A percentile compares a stretch with the other conserved stretches of the same genome.
These are phyloP conservation scores for Russula sp. DNA, from an alignment of 768 basidiomycete species.

Conservation along the genomic window DNA sequence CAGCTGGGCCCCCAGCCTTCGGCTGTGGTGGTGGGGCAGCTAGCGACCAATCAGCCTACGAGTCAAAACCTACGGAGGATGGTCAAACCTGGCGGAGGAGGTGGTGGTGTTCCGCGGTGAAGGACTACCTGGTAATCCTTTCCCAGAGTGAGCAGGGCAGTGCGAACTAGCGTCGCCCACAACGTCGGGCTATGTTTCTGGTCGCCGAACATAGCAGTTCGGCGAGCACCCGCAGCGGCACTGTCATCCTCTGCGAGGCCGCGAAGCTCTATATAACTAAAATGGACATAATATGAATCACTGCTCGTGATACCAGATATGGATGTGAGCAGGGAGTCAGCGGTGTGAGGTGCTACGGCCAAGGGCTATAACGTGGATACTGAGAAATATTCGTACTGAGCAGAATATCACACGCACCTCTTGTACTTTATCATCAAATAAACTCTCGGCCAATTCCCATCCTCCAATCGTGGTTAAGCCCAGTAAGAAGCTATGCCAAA, in stretches of 20 bases:
- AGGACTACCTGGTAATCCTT: conserved; percentile 62
- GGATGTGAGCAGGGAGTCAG: conserved; percentile 49
- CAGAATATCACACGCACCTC: conserved; percentile 36
- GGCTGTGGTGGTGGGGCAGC: conserved; percentile 28
- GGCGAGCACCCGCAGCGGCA: conserved; percentile 35
- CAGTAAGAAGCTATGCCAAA: conserved; percentile 43
- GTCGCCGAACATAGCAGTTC: conserved; percentile 57
- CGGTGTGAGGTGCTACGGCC: conserved; percentile 35
- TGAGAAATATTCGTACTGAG: not conserved
- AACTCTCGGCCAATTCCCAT: conserved; percentile 57
- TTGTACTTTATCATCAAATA: conserved; percentile 54
- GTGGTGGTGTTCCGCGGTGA: conserved; percentile 43
- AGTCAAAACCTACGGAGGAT: conserved; percentile 1
- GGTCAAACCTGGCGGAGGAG: conserved; percentile 20
- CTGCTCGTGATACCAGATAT: conserved; percentile 57
- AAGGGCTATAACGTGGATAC: conserved; percentile 36
- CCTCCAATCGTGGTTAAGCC: conserved; percentile 43
- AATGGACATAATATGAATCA: conserved; percentile 46
- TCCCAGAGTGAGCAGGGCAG: conserved; percentile 54
- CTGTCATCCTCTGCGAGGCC: conserved; percentile 41
- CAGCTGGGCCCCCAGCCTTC: conserved; percentile 33
- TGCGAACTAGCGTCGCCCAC: conserved; percentile 55
- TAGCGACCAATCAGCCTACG: conserved; percentile 18
- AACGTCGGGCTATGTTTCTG: conserved; percentile 56
- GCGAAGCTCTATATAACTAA: conserved; percentile 59